Base-by-base conservation (phyloP, 768 basidiomycete species). In the Kwoniella sp. region DNA sequence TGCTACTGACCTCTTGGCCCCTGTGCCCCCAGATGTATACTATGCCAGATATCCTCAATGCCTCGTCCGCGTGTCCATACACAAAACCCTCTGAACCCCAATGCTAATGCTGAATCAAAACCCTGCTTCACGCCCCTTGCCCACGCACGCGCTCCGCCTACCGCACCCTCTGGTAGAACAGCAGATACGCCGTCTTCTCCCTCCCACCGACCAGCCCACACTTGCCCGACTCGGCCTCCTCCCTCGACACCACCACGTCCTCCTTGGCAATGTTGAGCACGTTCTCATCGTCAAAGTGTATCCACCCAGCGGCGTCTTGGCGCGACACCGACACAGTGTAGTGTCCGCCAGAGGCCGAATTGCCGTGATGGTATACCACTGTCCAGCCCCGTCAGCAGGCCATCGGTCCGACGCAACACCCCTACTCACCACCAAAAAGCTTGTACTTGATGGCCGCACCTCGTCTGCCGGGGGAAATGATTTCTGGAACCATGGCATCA, bases 301-400 rank as follows among this genome's bases (percentile, higher is more conserved):
- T 79, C 93, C 93, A 96, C 51, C 87, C 83, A 5, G 79, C 78
- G 1, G 78, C 76, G 48, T 79, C 79, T 43, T 66, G 86, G 61
- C 88, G 85, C 2, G 92, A 77, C 9, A 92, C 86, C 63, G 90
- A 87, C 40, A 93, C 81, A 2, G 92, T 98, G 76, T 96, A 98
- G 74, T 96, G 93, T 0, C 93, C 93, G 2, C 91, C 90, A 0
- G 85, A 84, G 0, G 93, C 89, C 6, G 88, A 87, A 25, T 79
- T 77, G 2, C 93, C 93, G 61, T 99, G 92, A 71, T 99, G 93
- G 73, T 96, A 96, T 11, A 96, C 76, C 8, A 84, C 93, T 88
- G 56, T 3, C 5, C 43, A 10, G 7, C 15, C 2, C 22, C 23
- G 19, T 22, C 19, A 22, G 39, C 39, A 5, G 12, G 27, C 47